Percentiles rank a stretch among this genome's conserved stretches.
phyloP scores from a whole-genome alignment of 495 filamentous ascomycete genomes.

The Hypoxylon rickii region DNA sequence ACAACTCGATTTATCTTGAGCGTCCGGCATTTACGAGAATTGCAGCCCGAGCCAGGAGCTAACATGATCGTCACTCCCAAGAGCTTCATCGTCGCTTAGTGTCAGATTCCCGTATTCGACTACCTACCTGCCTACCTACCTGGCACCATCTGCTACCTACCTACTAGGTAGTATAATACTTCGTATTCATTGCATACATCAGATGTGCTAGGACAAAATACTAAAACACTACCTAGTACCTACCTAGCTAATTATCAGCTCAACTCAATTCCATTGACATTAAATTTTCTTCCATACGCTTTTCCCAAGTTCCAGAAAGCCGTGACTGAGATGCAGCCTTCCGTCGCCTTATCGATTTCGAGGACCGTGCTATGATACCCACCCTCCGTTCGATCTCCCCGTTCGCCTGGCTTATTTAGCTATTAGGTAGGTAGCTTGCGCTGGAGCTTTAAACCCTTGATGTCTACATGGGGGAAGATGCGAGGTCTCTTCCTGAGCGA shows the following conservation, averaged over 20 bases:
- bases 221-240: too few relatives aligned
- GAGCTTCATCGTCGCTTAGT: constrained; percentile 31
- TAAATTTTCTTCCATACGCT: not conserved
- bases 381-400: not conserved
- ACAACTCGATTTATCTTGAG: constrained; percentile 15
- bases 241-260: not conserved
- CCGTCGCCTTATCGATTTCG: not conserved
- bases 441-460: constrained; percentile 23
- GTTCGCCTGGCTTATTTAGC: not conserved
- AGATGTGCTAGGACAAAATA: too few relatives aligned
- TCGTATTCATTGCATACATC: too few relatives aligned
- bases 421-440: constrained; percentile 10
- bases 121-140: too few relatives aligned
- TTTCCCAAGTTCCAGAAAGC: not conserved
- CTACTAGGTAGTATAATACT: too few relatives aligned
- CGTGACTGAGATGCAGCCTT: constrained; percentile 25
- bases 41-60: constrained; percentile 7
- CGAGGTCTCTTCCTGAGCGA: constrained; percentile 46
- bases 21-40: too few relatives aligned
- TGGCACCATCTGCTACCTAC: too few relatives aligned
- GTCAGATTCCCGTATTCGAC: constrained; percentile 20
- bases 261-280: constrained; percentile 1
- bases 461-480: constrained; percentile 44
- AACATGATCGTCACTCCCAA: constrained; percentile 20
- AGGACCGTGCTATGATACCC: constrained; percentile 23